These are phyloP conservation scores for Sclerotinia trifoliorum DNA, from an alignment of 2,329 filamentous ascomycete species.

Conservation along the genomic window DNA sequence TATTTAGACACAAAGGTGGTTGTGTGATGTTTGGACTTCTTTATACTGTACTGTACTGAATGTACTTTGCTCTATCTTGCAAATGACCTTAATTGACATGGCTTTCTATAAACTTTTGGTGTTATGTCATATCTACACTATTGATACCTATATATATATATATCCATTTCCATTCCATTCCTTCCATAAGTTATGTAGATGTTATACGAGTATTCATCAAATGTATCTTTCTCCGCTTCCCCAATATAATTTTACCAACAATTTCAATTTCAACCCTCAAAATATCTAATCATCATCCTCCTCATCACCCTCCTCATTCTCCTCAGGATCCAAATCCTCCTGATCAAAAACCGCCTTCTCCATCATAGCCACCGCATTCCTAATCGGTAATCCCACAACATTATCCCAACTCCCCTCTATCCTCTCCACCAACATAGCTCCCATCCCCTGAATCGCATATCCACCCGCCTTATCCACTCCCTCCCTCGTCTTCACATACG, in stretches of 20 bases:
- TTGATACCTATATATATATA: background rate
- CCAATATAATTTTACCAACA: background rate
- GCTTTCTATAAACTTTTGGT: background rate
- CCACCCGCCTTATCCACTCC: slow-evolving; percentile 95
- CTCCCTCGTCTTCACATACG: slow-evolving; percentile 79
- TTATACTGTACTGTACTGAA: too few relatives aligned
- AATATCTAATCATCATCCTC: background rate
- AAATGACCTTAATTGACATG: too few relatives aligned
- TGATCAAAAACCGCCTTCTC: slow-evolving; percentile 83
- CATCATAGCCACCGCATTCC: slow-evolving; percentile 74
- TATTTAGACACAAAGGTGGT: too few relatives aligned
- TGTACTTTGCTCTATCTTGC: too few relatives aligned
- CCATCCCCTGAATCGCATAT: slow-evolving; percentile 89
- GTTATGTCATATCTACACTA: background rate
- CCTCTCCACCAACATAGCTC: slow-evolving; percentile 80
- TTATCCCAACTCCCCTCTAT: slow-evolving; percentile 92
- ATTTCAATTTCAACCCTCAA: background rate
- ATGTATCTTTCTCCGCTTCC: background rate
- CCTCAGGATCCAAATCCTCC: slow-evolving; percentile 55
- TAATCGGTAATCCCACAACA: slow-evolving; percentile 84
- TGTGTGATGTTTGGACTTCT: background rate
- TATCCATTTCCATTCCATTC: too few relatives aligned
- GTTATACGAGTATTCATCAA: background rate
- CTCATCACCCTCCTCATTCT: slow-evolving; percentile 37
- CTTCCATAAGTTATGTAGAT: background rate